A percentile compares a stretch with the other conserved stretches of the same genome.
phyloP scores from a whole-genome alignment of 352 stramenopile species.

The Pelagophyceae sp. region DNA sequence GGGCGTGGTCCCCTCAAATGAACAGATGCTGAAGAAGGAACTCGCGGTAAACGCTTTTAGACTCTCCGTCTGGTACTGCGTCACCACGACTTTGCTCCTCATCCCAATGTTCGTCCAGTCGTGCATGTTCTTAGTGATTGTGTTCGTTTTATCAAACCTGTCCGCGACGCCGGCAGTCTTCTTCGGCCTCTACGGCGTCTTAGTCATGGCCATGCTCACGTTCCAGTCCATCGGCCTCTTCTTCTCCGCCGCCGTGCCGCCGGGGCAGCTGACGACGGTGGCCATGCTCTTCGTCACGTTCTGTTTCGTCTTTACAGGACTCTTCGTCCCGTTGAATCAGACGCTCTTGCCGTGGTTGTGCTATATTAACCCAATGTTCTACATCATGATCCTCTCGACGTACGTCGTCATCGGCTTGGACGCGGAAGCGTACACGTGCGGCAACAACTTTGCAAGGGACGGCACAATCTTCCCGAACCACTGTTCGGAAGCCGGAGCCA shows the following conservation, averaged over 20 bases:
- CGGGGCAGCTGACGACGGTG: not conserved
- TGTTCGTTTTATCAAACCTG: conserved; percentile 8
- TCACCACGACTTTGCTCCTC: not conserved
- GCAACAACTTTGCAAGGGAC: not conserved
- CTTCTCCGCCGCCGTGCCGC: not conserved
- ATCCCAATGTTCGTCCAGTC: not conserved
- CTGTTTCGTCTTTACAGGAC: conserved; percentile 19
- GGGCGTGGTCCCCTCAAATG: not conserved
- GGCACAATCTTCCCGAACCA: not conserved
- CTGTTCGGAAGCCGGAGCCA: not conserved
- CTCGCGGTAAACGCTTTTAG: not conserved
- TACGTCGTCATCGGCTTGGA: not conserved
- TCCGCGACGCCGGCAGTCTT: not conserved
- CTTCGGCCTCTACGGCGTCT: not conserved
- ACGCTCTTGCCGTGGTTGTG: not conserved
- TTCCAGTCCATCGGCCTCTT: conserved; percentile 20
- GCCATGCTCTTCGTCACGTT: conserved; percentile 20
- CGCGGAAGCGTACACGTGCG: not conserved
- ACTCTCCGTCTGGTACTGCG: not conserved
- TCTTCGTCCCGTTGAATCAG: conserved; percentile 12
- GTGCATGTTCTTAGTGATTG: not conserved
- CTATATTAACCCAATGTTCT: conserved; percentile 8
- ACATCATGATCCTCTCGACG: not conserved
- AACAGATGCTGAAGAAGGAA: conserved; percentile 17
- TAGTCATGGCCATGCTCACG: not conserved